Evolutionary conservation across 139 green algal species (phyloP).

Genomic region (Volvox africanus): DNA sequence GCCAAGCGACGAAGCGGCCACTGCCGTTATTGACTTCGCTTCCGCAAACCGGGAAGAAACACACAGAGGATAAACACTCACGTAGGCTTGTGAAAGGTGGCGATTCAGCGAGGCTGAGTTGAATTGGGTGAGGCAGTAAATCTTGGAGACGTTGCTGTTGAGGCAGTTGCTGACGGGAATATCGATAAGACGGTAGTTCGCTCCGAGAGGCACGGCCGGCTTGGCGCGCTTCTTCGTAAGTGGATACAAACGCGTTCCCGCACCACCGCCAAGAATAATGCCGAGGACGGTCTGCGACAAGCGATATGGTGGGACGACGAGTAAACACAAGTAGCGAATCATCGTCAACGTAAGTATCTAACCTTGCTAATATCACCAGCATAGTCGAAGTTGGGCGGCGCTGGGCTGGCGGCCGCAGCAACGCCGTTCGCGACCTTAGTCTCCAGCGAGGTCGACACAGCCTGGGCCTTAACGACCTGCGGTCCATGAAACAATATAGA

Average conservation of each 20-base stretch:
- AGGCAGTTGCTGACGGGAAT: slow-evolving; percentile 99
- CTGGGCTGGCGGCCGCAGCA: not conserved
- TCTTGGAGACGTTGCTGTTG: slow-evolving; percentile 99
- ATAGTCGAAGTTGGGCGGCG: not conserved
- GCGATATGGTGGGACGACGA: not conserved
- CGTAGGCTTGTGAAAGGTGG: slow-evolving; percentile 97
- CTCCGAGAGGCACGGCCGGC: slow-evolving; percentile 97
- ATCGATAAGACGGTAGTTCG: slow-evolving; percentile 99
- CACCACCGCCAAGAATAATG: slow-evolving; percentile 97
- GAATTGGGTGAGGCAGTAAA: slow-evolving; percentile 99
- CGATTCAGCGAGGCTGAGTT: slow-evolving; percentile 99
- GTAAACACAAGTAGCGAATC: not conserved
- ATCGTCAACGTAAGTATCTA: not conserved
- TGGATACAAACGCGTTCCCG: slow-evolving; percentile 95
- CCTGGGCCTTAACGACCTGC: slow-evolving; percentile 43
- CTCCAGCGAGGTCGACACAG: not conserved
- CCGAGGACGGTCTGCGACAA: slow-evolving; percentile 90
- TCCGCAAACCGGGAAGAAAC: too few species aligned
- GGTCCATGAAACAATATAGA: not conserved
- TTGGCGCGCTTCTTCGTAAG: slow-evolving; percentile 99
- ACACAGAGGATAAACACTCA: slow-evolving; percentile 54
- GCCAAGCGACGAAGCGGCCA: too few species aligned
- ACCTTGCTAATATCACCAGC: slow-evolving; percentile 46
- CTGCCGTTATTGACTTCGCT: too few species aligned
- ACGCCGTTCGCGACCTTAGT: slow-evolving; percentile 28